Base-by-base conservation (phyloP, 2,329 filamentous ascomycete genomes). In the Penicillium sp. region DNA sequence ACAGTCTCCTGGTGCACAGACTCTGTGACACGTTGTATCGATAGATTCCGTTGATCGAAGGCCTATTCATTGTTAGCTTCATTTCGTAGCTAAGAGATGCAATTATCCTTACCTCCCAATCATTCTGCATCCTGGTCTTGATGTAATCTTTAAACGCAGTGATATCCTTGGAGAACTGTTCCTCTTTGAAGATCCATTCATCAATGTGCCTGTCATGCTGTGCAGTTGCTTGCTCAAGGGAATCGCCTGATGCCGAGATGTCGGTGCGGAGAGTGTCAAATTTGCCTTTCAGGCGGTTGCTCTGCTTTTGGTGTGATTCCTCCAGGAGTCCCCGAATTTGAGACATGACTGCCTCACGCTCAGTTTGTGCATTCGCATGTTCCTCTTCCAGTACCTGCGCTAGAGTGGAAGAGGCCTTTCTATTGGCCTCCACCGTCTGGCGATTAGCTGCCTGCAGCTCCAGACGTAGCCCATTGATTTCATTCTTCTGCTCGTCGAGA, bases 1-100 rank as follows among this genome's bases (percentile, higher is more conserved):
- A 95, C 83, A 0, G 92, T 96, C 71, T 95, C 88, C 29, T 87
- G 86, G 59, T 99, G 91, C 1, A 97, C 90, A 2, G 88, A 88
- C 60, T 88, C 87, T 0, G 92, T 91, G 0, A 88, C 88, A 7
- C 81, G 79, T 59, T 92, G 88, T 60, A 99, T 92, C 5, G 86
- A 84, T n/a, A 79, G 83, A 61, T 90, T 95, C 63, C 88, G 86
- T 49, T 87, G 80, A 60, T 89, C 88, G 31, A 92, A 89, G 27
- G 75, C 71, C 83, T 87, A 57, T 34, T 11, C 29, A 31, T 36
- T 25, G 31, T 64, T 64, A 73, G 69, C 52, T 45, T 49, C 4
- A 14, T 35, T 36, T 33, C 27, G 4, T 7, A 13, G 14, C 18
- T 13, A 8, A 18, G 14, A 18, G 3, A 31, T 18, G 10, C 31